These are phyloP conservation scores for Eucalyptus cloeziana DNA, from an alignment of 345 rosid species.

Conservation along the genomic window DNA sequence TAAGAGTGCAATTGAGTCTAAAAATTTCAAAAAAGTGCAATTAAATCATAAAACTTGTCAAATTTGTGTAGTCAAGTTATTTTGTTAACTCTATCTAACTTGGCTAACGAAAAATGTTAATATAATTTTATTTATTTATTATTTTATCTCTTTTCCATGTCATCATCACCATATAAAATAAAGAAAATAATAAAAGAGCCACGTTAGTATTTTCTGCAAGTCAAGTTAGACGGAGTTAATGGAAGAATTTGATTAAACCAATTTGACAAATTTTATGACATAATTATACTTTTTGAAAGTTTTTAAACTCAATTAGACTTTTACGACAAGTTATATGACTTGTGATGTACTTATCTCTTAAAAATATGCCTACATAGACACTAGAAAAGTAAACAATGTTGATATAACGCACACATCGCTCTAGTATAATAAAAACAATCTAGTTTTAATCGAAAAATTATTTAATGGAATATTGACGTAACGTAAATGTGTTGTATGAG, in stretches of 20 bases:
- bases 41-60: no score
- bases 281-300: not conserved
- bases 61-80: no score
- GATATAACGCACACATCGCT: no score
- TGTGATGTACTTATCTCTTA: not conserved
- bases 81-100: not conserved
- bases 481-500: fast-evolving
- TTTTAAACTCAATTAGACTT: no score
- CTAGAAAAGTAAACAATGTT: not conserved
- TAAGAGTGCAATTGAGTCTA: fast-evolving
- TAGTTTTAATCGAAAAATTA: no score
- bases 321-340: not conserved
- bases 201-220: not conserved
- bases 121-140: no score
- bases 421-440: no score
- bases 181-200: no score
- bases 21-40: no score
- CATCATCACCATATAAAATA: no score
- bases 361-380: not conserved
- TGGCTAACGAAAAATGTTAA: not conserved
- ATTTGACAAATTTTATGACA: no score
- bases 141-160: not conserved
- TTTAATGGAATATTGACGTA: not conserved
- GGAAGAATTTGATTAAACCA: not conserved
- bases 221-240: not conserved